Evolutionary conservation across 2,329 filamentous ascomycete species (phyloP), one percentile per base, ranked within the genome.

Genomic region (Fusarium solani-melongenae): DNA sequence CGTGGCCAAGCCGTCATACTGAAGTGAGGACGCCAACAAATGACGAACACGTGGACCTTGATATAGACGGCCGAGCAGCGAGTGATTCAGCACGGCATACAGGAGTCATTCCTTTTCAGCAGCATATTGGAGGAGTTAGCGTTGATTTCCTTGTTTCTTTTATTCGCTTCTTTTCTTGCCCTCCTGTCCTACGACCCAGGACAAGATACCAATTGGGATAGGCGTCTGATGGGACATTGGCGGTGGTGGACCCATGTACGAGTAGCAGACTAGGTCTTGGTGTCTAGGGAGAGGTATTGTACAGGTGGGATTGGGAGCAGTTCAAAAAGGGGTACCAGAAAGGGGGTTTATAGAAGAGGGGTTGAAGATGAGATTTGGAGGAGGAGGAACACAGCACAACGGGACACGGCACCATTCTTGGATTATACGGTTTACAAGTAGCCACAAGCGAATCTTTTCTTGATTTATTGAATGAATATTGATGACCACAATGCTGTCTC

Each of bases 121-220:
- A 78, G 69, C 66, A 76, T 71, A 7, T 60, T 59, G 67, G 57
- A 39, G 73, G 76, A 71, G 75, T 76, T 66, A 71, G 75, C 69
- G 75, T 72, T 71, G 59, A 27, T 62, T 69, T 66, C 62, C 22
- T 55, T 71, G 66, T 22, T 53, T 56, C 17, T 17, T 41, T 57
- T 44, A 57, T 34, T 66, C n/a, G 27, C 59, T 64, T 22, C 17
- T 38, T 53, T 46, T 57, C 27, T 62, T 27, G 33, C 59, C 51
- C 41, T 58, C 31, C 59, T 63, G 22, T 58, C 46, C 36, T 66
- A 49, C 61, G 55, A 36, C 44, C 57, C 49, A 62, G 29, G 56
- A 46, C 62, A 20, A 44, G 69, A 72, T 74, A 73, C 64, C 71
- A 72, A 27, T 64, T 69, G 74, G 67, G 72, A 75, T 61, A 74